These are phyloP conservation scores for Amanita fuliginea DNA, from an alignment of 768 basidiomycete species.

Conservation along the genomic window DNA sequence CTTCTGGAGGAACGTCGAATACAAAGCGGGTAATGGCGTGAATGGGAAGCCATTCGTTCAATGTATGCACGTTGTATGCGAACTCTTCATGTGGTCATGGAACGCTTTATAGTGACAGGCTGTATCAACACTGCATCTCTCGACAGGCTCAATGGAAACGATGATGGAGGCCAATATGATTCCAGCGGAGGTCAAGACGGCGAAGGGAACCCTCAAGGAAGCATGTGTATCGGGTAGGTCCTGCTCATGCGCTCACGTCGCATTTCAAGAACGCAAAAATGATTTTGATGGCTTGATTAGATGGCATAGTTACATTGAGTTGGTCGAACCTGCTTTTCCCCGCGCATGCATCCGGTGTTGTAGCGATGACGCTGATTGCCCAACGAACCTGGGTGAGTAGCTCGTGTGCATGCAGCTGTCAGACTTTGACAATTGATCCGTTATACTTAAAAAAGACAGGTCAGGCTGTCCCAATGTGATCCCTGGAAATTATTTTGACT, in stretches of 20 bases:
- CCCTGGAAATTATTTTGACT: constrained; percentile 43
- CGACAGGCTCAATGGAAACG: constrained; percentile 32
- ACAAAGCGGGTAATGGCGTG: constrained; percentile 28
- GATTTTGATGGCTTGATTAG: constrained; percentile 11
- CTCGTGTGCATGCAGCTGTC: not conserved
- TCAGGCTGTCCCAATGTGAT: constrained; percentile 42
- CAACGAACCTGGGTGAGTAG: constrained; percentile 30
- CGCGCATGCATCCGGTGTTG: constrained; percentile 52
- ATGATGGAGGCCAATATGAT: constrained; percentile 48
- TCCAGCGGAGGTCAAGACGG: constrained; percentile 43
- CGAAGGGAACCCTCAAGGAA: constrained; percentile 40
- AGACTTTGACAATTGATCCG: not conserved
- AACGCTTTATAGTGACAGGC: constrained; percentile 34
- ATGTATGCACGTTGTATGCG: constrained; percentile 19
- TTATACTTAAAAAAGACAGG: constrained; percentile 23
- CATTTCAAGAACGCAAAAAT: not conserved
- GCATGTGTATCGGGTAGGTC: constrained; percentile 39
- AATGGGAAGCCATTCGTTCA: constrained; percentile 33
- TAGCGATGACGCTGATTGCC: constrained; percentile 42
- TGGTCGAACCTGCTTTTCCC: constrained; percentile 38
- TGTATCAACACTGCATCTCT: constrained; percentile 36
- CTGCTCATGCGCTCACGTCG: not conserved
- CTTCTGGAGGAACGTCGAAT: constrained; percentile 42
- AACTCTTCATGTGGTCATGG: not conserved
- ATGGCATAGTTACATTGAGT: constrained; percentile 49